phyloP scores from a whole-genome alignment of 176 grass and related monocot genomes.

The Phoenix dactylifera region DNA sequence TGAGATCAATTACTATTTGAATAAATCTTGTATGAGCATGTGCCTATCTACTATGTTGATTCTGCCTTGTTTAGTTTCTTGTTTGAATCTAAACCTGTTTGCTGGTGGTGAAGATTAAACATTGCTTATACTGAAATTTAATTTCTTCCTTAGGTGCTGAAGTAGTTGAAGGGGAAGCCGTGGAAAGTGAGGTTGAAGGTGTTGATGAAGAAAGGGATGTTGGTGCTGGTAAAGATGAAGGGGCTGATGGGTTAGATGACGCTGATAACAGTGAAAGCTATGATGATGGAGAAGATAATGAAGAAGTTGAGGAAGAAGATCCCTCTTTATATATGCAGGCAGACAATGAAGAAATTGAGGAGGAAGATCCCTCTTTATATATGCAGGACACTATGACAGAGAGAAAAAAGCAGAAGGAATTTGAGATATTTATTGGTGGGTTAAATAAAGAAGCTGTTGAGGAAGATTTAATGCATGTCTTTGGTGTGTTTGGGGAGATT shows the following conservation, averaged over 20 bases:
- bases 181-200: too few relatives aligned
- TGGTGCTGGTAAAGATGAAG: too few relatives aligned
- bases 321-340: conserved; percentile 15
- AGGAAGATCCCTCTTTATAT: conserved; percentile 26
- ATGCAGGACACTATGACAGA: conserved; percentile 17
- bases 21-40: too few relatives aligned
- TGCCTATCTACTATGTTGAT: too few relatives aligned
- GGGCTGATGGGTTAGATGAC: not conserved
- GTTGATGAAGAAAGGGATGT: too few relatives aligned
- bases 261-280: not conserved
- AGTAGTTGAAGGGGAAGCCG: too few relatives aligned
- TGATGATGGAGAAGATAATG: conserved; percentile 2
- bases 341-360: conserved; percentile 1
- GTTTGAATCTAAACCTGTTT: too few relatives aligned
- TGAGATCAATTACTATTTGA: too few relatives aligned
- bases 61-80: too few relatives aligned
- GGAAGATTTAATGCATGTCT: conserved; percentile 48
- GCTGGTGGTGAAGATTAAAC: too few relatives aligned
- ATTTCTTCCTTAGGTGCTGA: too few relatives aligned
- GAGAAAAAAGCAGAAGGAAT: conserved; percentile 22
- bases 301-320: conserved; percentile 22
- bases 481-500: conserved; percentile 57
- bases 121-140: too few relatives aligned
- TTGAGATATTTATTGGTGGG: conserved; percentile 60
- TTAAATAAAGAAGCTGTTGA: conserved; percentile 51